These are phyloP conservation scores for Trichoderma sp. DNA, from an alignment of 2,329 filamentous ascomycete species.

Conservation along the genomic window DNA sequence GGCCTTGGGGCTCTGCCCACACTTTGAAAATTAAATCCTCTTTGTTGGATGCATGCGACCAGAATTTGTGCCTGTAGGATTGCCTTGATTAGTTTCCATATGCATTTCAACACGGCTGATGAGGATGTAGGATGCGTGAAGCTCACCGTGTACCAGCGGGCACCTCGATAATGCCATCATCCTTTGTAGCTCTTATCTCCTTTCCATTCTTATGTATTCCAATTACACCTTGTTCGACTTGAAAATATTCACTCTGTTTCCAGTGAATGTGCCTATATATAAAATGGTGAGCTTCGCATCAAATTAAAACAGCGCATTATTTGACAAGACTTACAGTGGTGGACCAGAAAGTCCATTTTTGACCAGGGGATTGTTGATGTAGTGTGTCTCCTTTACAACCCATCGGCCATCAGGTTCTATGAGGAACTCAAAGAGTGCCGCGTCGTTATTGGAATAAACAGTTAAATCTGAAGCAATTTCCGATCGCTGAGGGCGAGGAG, in stretches of 20 bases:
- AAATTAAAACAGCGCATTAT: background rate
- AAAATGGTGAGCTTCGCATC: background rate
- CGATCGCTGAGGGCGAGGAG: constrained; percentile 9
- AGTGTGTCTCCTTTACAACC: constrained; percentile 13
- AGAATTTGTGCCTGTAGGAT: background rate
- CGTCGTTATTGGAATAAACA: constrained; percentile 2
- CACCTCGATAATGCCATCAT: constrained; percentile 16
- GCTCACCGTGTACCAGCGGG: constrained; percentile 5
- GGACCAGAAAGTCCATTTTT: constrained; percentile 14
- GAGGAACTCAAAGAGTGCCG: constrained; percentile 17
- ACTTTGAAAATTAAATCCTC: constrained; percentile 14
- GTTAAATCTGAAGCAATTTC: background rate
- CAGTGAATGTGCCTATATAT: constrained; percentile 10
- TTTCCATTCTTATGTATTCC: constrained; percentile 3
- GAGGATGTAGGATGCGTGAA: background rate
- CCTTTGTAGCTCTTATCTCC: background rate
- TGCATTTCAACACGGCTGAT: too few species aligned
- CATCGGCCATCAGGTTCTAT: constrained; percentile 12
- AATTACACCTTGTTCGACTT: constrained; percentile 6
- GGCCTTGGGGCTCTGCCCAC: constrained; percentile 17
- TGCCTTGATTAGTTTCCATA: background rate
- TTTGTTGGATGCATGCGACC: background rate
- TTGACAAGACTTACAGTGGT: background rate
- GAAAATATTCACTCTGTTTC: constrained; percentile 8
- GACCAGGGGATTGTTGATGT: background rate